Percentiles rank a stretch among this genome's conserved stretches.
These are phyloP conservation scores for Hanseniaspora lachancei DNA, from an alignment of 805 yeast genomes.

Conservation along the genomic window DNA sequence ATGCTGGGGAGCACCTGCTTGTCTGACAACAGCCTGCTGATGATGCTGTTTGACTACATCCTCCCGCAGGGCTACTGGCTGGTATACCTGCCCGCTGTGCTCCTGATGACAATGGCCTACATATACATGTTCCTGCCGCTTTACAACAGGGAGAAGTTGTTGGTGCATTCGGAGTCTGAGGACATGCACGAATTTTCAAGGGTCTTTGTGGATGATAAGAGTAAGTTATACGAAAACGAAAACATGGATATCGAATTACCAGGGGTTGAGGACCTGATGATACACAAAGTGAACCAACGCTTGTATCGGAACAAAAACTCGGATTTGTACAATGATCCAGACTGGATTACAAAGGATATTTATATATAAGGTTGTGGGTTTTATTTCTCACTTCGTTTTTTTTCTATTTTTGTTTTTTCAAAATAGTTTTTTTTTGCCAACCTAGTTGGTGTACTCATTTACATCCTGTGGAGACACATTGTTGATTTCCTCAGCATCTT, in stretches of 20 bases:
- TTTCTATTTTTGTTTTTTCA: too few species aligned
- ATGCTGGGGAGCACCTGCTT: neutral
- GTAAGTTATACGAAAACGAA: neutral
- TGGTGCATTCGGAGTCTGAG: neutral
- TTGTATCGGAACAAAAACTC: constrained; percentile 1
- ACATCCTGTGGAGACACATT: neutral
- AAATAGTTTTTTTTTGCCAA: neutral
- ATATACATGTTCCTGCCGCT: constrained; percentile 4
- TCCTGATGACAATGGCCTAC: neutral
- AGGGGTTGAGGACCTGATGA: constrained; percentile 9
- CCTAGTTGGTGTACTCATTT: neutral
- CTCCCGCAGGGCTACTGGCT: constrained; percentile 13
- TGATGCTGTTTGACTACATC: neutral
- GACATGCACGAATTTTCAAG: neutral
- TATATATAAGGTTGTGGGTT: neutral
- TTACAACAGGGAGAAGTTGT: neutral
- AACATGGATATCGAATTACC: constrained; percentile 2
- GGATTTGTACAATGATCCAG: neutral
- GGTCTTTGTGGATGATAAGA: constrained; percentile 6
- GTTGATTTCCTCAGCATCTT: neutral
- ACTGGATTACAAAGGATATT: constrained; percentile 7
- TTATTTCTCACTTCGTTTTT: too few species aligned
- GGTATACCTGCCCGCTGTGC: neutral
- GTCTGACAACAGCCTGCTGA: neutral
- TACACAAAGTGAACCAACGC: constrained; percentile 2